Evolutionary conservation across 495 filamentous ascomycete genomes (phyloP).

Genomic region (Hypoxylon fragiforme): DNA sequence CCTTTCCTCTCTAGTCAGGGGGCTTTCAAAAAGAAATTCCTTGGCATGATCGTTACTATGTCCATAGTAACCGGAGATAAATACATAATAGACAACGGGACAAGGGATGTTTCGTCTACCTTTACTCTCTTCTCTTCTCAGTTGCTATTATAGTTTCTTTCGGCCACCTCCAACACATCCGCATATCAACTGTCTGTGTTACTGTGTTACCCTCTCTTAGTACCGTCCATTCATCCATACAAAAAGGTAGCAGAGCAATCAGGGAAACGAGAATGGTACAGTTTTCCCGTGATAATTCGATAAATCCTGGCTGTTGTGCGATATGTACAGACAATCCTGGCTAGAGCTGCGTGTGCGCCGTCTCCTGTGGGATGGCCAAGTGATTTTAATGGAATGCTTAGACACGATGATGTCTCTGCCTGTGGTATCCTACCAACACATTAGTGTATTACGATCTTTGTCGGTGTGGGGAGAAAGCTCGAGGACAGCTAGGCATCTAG

Average conservation of each 20-base stretch:
- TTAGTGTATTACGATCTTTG: conserved; percentile 5
- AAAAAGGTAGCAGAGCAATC: conserved; percentile 3
- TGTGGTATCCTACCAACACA: background rate
- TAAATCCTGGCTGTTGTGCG: background rate
- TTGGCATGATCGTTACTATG: too few relatives aligned
- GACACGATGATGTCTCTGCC: background rate
- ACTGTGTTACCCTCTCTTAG: conserved; percentile 25
- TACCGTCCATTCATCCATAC: conserved; percentile 3
- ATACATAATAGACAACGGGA: too few relatives aligned
- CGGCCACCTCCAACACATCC: conserved; percentile 1
- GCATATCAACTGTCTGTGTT: conserved; percentile 18
- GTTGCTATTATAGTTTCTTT: conserved; percentile 5
- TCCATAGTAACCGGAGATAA: too few relatives aligned
- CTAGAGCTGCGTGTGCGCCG: background rate
- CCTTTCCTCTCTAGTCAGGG: too few relatives aligned
- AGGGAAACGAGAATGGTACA: conserved; percentile 9
- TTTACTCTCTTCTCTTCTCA: conserved; percentile 18
- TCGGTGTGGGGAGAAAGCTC: background rate
- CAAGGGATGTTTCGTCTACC: background rate
- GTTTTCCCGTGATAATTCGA: conserved; percentile 3
- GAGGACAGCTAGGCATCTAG: background rate
- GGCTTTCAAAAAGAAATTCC: too few relatives aligned
- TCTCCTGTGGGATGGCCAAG: conserved; percentile 3
- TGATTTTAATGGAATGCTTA: conserved; percentile 6
- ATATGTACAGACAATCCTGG: conserved; percentile 8